phyloP scores from a whole-genome alignment of 225 moss, liverwort and hornwort species.

The Physcomitrium patens region DNA sequence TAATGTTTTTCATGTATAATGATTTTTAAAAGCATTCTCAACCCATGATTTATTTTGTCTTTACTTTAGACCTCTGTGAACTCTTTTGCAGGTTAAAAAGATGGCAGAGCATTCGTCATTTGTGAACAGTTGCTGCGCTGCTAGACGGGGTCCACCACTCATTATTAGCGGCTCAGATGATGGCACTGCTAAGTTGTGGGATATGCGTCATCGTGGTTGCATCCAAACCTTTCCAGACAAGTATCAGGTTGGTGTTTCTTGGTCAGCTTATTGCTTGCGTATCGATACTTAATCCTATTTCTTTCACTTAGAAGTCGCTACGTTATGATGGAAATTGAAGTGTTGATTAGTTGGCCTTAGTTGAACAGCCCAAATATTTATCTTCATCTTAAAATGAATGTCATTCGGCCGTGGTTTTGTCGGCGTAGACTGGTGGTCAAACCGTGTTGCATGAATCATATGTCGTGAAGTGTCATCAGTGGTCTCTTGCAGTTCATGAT shows the following conservation, averaged over 20 bases:
- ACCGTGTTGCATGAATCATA: not conserved
- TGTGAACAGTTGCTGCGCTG: conserved; percentile 89
- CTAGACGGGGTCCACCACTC: conserved; percentile 89
- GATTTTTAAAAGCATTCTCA: conserved; percentile 6
- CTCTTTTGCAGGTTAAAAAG: conserved; percentile 73
- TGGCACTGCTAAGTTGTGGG: conserved; percentile 95
- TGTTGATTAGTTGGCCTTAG: too few species aligned
- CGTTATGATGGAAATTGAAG: too few species aligned
- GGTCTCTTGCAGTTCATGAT: conserved; percentile 23
- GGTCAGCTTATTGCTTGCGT: conserved; percentile 3
- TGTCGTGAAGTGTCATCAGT: not conserved
- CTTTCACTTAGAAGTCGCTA: not conserved
- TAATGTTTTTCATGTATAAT: not conserved
- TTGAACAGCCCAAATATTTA: too few species aligned
- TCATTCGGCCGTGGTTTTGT: not conserved
- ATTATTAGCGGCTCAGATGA: conserved; percentile 95
- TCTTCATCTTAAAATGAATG: too few species aligned
- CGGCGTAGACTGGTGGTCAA: not conserved
- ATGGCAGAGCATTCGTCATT: conserved; percentile 95
- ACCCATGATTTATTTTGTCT: not conserved
- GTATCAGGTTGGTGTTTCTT: conserved; percentile 42
- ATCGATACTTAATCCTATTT: not conserved
- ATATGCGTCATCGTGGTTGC: conserved; percentile 94
- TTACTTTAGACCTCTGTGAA: not conserved
- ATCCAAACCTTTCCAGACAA: conserved; percentile 81